Conservation (phyloP, 2,329 filamentous ascomycete species). For the Hawksworthiomyces lignivorus region DNA sequence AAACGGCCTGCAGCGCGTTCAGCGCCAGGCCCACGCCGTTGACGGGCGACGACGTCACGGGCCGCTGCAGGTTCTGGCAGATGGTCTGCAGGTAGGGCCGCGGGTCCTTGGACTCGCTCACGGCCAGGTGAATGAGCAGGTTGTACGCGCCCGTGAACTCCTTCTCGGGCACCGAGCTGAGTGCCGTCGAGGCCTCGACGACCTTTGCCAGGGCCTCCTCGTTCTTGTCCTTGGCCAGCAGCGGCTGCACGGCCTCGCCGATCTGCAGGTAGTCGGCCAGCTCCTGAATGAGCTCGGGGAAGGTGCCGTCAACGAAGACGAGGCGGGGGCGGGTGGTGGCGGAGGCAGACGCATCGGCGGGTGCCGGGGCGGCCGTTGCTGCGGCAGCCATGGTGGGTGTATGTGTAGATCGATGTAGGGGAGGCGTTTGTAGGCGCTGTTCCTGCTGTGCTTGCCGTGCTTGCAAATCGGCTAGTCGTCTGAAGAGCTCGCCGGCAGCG, state of each 20-base stretch:
- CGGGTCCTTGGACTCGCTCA: constrained; percentile 69
- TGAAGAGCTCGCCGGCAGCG: no score
- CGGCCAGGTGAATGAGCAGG: constrained; percentile 85
- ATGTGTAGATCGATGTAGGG: no score
- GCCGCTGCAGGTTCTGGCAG: constrained; percentile 82
- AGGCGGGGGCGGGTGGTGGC: constrained; percentile 41
- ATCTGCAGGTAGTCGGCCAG: constrained; percentile 90
- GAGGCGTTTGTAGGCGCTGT: background rate
- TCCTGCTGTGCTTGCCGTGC: no score
- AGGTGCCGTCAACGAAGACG: constrained; percentile 81
- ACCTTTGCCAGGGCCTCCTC: constrained; percentile 87
- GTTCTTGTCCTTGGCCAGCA: constrained; percentile 67
- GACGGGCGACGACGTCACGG: constrained; percentile 74
- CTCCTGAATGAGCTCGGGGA: constrained; percentile 88
- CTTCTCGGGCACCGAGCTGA: constrained; percentile 88
- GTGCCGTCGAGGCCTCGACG: constrained; percentile 65
- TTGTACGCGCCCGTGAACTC: constrained; percentile 96
- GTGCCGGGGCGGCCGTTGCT: constrained; percentile 1
- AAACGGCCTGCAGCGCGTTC: constrained; percentile 86
- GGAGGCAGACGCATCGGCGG: background rate
- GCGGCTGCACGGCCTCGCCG: constrained; percentile 67
- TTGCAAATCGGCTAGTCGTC: no score
- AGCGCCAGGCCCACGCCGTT: constrained; percentile 83
- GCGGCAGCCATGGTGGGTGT: constrained; percentile 10
- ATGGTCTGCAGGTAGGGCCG: constrained; percentile 81